Evolutionary conservation across 805 yeast genomes (phyloP).

Genomic region (Starmerella roubikii): DNA sequence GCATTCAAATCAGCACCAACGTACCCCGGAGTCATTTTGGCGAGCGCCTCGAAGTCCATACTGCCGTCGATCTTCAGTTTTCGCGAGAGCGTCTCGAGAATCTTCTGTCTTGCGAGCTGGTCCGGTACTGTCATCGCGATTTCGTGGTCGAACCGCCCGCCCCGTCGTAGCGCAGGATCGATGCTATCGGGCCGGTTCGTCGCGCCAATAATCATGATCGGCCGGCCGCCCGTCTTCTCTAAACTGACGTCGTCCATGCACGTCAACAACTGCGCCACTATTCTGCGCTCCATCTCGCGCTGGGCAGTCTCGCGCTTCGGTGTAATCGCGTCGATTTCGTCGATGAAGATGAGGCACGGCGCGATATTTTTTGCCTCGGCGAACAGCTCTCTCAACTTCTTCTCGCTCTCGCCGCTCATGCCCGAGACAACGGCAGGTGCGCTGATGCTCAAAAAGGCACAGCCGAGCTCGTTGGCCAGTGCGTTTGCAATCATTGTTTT

Average conservation of each 20-base stretch:
- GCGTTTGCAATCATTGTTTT: conserved; percentile 95
- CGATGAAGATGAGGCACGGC: conserved; percentile 85
- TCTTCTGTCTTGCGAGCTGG: conserved; percentile 64
- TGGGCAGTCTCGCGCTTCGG: conserved; percentile 98
- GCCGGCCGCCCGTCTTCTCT: conserved; percentile 81
- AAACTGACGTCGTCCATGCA: conserved; percentile 85
- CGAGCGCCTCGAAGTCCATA: conserved; percentile 58
- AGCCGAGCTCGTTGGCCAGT: conserved; percentile 84
- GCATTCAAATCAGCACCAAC: conserved; percentile 97
- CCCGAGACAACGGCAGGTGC: conserved; percentile 97
- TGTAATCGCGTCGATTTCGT: conserved; percentile 95
- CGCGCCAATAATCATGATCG: conserved; percentile 90
- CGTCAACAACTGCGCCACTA: conserved; percentile 88
- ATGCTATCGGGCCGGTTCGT: conserved; percentile 93
- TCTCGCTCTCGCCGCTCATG: conserved; percentile 98
- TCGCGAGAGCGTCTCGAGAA: conserved; percentile 59
- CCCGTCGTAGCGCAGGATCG: conserved; percentile 88
- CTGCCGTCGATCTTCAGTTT: conserved; percentile 50
- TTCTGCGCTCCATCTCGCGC: conserved; percentile 93
- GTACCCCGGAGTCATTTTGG: conserved; percentile 91
- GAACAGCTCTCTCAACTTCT: conserved; percentile 80
- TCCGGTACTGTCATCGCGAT: conserved; percentile 91
- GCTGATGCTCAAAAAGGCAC: conserved; percentile 78
- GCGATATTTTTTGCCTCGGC: conserved; percentile 85
- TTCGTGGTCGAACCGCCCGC: conserved; percentile 93